Evolutionary conservation across 2,329 filamentous ascomycete species (phyloP).

Genomic region (Colletotrichum abscissum): DNA sequence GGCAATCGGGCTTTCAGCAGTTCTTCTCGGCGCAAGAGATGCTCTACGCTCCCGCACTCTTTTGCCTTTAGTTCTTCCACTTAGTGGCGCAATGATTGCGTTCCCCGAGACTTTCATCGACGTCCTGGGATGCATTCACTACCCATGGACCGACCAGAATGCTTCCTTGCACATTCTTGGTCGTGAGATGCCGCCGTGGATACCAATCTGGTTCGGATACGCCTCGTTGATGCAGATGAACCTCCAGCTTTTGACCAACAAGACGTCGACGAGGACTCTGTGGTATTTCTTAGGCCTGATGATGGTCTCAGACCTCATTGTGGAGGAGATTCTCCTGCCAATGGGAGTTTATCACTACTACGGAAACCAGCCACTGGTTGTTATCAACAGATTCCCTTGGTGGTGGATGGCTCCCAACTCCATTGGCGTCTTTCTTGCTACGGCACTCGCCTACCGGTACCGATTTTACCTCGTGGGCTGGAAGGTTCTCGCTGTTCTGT

Average conservation of each 20-base stretch:
- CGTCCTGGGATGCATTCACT: background rate
- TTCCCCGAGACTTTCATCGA: background rate
- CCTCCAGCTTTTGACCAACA: background rate
- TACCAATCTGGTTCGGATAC: background rate
- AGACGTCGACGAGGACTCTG: background rate
- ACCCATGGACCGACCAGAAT: background rate
- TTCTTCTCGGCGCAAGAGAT: background rate
- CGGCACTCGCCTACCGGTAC: background rate
- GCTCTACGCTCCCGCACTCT: background rate
- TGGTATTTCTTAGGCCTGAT: background rate
- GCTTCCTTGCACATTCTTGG: background rate
- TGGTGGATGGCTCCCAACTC: conserved; percentile 1
- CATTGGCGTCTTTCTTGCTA: background rate
- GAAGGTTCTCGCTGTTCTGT: background rate
- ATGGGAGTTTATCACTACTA: background rate
- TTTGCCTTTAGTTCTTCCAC: background rate
- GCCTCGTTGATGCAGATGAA: background rate
- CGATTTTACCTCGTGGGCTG: background rate
- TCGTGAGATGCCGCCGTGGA: background rate
- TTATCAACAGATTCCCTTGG: background rate
- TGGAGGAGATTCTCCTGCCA: background rate
- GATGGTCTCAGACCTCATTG: background rate
- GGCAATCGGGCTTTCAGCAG: background rate
- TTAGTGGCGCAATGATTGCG: background rate
- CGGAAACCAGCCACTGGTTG: background rate